These are phyloP conservation scores for Cicer arietinum DNA, from an alignment of 306 rosid genomes.

Conservation along the genomic window DNA sequence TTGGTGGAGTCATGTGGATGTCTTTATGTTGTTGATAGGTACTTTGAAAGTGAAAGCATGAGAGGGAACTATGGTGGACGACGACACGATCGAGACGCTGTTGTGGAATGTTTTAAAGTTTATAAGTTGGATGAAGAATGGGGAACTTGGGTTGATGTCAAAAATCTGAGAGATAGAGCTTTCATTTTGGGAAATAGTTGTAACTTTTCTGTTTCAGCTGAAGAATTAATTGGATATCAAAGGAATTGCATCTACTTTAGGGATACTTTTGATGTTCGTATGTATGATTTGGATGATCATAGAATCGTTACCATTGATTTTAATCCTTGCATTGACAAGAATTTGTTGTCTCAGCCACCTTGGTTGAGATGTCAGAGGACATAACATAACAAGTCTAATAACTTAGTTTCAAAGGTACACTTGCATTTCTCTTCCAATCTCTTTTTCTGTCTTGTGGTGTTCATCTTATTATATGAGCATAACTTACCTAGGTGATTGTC, in stretches of 20 bases:
- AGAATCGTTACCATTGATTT: conserved; percentile 37
- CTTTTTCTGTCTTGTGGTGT: no score
- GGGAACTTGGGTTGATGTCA: conserved; percentile 58
- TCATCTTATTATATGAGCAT: no score
- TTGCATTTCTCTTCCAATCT: no score
- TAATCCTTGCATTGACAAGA: conserved; percentile 42
- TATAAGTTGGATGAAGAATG: conserved; percentile 61
- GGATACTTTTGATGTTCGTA: conserved; percentile 40
- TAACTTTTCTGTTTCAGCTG: conserved; percentile 46
- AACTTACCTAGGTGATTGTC: no score
- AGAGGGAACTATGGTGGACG: conserved; percentile 27
- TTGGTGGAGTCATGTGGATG: conserved; percentile 72
- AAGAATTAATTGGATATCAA: conserved; percentile 46
- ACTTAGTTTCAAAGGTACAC: not conserved
- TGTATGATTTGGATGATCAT: conserved; percentile 50
- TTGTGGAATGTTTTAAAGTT: conserved; percentile 56
- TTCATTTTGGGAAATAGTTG: conserved; percentile 51
- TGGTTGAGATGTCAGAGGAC: conserved; percentile 25
- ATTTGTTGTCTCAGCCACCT: conserved; percentile 43
- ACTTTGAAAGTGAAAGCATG: conserved; percentile 37
- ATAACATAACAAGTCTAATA: not conserved
- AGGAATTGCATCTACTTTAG: conserved; percentile 55
- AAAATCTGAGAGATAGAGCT: conserved; percentile 47
- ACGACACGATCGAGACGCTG: not conserved
- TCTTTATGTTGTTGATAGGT: conserved; percentile 72